Evolutionary conservation across 2,329 filamentous ascomycete species (phyloP), one percentile per base, ranked within the genome.

Genomic region (Aspergillus sclerotialis): DNA sequence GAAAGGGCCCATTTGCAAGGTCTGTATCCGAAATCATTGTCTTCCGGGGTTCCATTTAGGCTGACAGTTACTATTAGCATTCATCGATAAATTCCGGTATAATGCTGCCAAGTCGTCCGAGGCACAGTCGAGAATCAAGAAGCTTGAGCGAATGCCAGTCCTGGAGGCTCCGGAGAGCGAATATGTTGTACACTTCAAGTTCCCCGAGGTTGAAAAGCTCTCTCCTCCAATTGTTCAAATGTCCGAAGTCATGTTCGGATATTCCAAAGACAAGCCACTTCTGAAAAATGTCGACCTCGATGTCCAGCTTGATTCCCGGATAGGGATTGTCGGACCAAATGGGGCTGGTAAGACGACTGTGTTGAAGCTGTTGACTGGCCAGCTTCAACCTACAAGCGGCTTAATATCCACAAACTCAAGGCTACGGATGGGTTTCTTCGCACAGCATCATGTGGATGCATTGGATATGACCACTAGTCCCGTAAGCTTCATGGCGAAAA

Each of bases 71-170:
- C 15, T 12, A 30, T 23, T 23, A 65, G 82, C 86, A 17, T 98
- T 98, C 65, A 98, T 98, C 67, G 92, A 98, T 75, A 98, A 98
- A 68, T 98, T 98, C 75, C 80, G 92, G 34, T 98, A 98, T 75
- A 98, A 98, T 58, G 92, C 92, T 17, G 92, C 90, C 55, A 98
- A 98, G 64, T 95, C 92, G 1, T 94, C 90, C 7, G 92, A 98
- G 70, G 92, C 92, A 2, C 92, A 98, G 59, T 96, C 90, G 1
- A 82, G 92, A 55, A 96, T 98, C 76, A 98, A 98, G 75, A 98
- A 98, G 61, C 72, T 98, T 42, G 93, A 98, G 64, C 87, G 84
- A 56, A 95, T 98, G 86, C 92, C 93, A 2, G 70, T 94, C 2
- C 75, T 98, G 33, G 84, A 94, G 52, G 61, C 89, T 1, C 93